Percentiles rank a stretch among this genome's conserved stretches.
These are phyloP conservation scores for Penicillium ochrochloron DNA, from an alignment of 495 filamentous ascomycete species.

Conservation along the genomic window DNA sequence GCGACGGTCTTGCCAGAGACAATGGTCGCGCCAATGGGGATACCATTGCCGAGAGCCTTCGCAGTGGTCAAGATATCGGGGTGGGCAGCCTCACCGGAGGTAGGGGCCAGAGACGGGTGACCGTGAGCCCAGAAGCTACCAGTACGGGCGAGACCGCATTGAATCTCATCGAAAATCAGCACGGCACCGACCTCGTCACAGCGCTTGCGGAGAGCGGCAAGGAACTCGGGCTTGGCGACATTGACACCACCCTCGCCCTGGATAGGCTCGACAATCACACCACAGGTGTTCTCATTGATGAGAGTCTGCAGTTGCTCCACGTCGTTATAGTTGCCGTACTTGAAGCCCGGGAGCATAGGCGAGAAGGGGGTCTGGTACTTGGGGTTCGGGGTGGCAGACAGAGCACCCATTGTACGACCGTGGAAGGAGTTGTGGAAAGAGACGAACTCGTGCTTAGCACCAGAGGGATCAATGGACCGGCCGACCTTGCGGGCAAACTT, in stretches of 20 bases:
- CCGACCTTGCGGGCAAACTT: constrained; percentile 95
- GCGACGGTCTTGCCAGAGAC: constrained; percentile 73
- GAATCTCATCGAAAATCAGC: constrained; percentile 94
- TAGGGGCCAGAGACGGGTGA: constrained; percentile 57
- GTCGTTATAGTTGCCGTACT: constrained; percentile 85
- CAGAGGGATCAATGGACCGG: constrained; percentile 69
- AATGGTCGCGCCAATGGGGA: constrained; percentile 91
- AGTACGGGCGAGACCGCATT: constrained; percentile 88
- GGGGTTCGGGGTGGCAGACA: constrained; percentile 95
- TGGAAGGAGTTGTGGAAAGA: constrained; percentile 93
- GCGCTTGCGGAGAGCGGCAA: constrained; percentile 72
- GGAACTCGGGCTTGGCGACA: constrained; percentile 79
- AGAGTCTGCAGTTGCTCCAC: constrained; percentile 67
- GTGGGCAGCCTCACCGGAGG: constrained; percentile 66
- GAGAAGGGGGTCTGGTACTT: constrained; percentile 96
- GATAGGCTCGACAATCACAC: constrained; percentile 96
- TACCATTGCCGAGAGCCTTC: constrained; percentile 95
- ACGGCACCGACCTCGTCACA: constrained; percentile 89
- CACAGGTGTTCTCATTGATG: constrained; percentile 83
- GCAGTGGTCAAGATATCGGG: constrained; percentile 93
- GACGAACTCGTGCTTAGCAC: constrained; percentile 79
- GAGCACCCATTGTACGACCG: constrained; percentile 89
- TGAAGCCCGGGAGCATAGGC: constrained; percentile 94
- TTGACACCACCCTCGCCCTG: constrained; percentile 96
- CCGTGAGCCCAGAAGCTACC: constrained; percentile 88